Conservation (phyloP, 495 filamentous ascomycete species). For the Aspergillus wentii region DNA sequence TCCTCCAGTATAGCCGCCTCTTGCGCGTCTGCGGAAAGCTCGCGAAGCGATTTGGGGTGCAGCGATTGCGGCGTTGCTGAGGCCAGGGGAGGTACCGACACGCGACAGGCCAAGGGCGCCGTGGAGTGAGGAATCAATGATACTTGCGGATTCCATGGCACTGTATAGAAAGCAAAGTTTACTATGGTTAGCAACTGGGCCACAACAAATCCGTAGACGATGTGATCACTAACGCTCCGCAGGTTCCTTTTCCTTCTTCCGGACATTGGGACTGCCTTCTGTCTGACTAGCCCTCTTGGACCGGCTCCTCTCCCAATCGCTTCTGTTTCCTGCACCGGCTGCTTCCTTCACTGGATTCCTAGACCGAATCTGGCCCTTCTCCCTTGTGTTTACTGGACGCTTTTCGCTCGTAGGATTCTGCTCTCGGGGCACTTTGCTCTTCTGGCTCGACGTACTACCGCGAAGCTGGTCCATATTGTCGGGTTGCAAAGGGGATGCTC, state of each 20-base stretch:
- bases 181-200: too few species aligned
- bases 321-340: slow-evolving; percentile 33
- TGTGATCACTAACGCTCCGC: slow-evolving; percentile 26
- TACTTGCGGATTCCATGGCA: slow-evolving; percentile 78
- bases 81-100: slow-evolving; percentile 78
- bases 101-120: slow-evolving; percentile 79
- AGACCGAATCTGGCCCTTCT: slow-evolving; percentile 56
- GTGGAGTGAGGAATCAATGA: slow-evolving; percentile 77
- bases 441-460: slow-evolving; percentile 31
- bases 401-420: slow-evolving; percentile 29
- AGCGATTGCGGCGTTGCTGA: slow-evolving; percentile 65
- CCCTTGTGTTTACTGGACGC: slow-evolving; percentile 57
- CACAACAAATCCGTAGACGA: too few species aligned
- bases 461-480: slow-evolving; percentile 33
- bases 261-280: slow-evolving; percentile 37
- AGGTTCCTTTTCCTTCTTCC: slow-evolving; percentile 34
- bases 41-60: slow-evolving; percentile 65
- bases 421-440: slow-evolving; percentile 28
- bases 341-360: slow-evolving; percentile 63
- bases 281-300: slow-evolving; percentile 30
- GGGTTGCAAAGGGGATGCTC: slow-evolving; percentile 27
- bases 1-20: slow-evolving; percentile 87
- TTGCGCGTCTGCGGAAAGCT: slow-evolving; percentile 72
- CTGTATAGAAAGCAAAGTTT: slow-evolving; percentile 23
- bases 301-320: slow-evolving; percentile 39